Percentiles rank a stretch among this genome's conserved stretches.
Conservation (phyloP, 2,329 filamentous ascomycete genomes). For the Colletotrichum melonis region DNA sequence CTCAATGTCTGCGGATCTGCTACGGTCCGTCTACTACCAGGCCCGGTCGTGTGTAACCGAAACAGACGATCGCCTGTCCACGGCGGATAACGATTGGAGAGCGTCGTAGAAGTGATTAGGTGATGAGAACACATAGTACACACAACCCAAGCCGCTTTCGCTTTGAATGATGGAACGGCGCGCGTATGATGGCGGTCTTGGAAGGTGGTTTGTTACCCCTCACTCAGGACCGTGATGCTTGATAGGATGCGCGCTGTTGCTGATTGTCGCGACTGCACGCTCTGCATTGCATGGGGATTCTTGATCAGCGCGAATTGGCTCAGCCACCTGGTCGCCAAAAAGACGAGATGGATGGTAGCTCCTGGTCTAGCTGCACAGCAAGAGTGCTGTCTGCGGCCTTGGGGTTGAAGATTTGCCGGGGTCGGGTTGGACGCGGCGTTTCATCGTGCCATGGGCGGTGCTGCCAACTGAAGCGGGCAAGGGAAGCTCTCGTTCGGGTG, state of each 20-base stretch:
- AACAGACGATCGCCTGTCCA: not conserved
- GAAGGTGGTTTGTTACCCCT: constrained; percentile 31
- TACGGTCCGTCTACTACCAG: not conserved
- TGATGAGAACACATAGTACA: constrained; percentile 7
- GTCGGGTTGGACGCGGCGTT: constrained; percentile 18
- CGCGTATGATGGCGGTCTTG: constrained; percentile 27
- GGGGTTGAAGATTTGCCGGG: constrained; percentile 31
- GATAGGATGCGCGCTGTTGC: constrained; percentile 13
- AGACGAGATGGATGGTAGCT: not conserved
- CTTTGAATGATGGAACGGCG: constrained; percentile 11
- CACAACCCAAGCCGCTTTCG: constrained; percentile 3
- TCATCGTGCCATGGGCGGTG: constrained; percentile 18
- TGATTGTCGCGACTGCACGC: not conserved
- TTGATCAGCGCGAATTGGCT: not conserved
- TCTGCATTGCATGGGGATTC: constrained; percentile 8
- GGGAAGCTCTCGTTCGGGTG: constrained; percentile 19
- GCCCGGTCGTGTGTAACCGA: constrained; percentile 11
- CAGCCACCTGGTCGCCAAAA: not conserved
- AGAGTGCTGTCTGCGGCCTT: not conserved
- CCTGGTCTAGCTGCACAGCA: not conserved
- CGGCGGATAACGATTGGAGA: constrained; percentile 9
- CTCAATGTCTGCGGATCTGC: not conserved
- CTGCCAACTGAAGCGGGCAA: constrained; percentile 31
- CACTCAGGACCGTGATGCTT: constrained; percentile 3
- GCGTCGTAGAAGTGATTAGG: constrained; percentile 6